Conservation (phyloP, 139 green algal genomes). For the Coccomyxa sp. region DNA sequence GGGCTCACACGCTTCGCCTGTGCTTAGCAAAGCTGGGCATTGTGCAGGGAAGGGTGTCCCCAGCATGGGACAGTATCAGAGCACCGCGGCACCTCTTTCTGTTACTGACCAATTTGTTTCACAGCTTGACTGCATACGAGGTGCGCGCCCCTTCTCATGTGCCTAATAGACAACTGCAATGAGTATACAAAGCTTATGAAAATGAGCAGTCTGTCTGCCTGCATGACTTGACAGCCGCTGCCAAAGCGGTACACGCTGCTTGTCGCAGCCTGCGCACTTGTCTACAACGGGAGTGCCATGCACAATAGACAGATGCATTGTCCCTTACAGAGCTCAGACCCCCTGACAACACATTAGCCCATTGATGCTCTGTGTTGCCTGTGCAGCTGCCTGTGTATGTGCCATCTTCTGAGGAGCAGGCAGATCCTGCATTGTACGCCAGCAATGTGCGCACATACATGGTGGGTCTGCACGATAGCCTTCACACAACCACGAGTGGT, state of each 20-base stretch:
- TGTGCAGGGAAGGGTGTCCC: constrained; percentile 53
- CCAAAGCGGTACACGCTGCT: too few relatives aligned
- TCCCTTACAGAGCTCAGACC: too few relatives aligned
- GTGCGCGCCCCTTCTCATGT: constrained; percentile 4
- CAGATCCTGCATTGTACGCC: constrained; percentile 65
- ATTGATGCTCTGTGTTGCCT: neutral
- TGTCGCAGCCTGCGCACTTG: too few relatives aligned
- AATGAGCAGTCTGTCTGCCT: neutral
- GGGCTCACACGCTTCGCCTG: too few relatives aligned
- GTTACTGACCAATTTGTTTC: constrained; percentile 50
- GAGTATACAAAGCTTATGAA: neutral
- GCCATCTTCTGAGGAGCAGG: constrained; percentile 53
- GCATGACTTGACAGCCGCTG: too few relatives aligned
- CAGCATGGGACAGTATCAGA: constrained; percentile 77
- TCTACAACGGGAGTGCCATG: too few relatives aligned
- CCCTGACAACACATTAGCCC: too few relatives aligned
- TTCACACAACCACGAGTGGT: too few relatives aligned
- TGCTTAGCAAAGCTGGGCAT: neutral
- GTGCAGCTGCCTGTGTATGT: constrained; percentile 73
- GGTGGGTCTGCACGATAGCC: constrained; percentile 36
- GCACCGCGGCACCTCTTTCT: constrained; percentile 68
- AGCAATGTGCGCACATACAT: constrained; percentile 69
- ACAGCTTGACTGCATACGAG: constrained; percentile 50
- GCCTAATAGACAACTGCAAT: neutral
- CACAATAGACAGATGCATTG: too few relatives aligned